Conservation (phyloP, 2,329 filamentous ascomycete species). For the Exutisphaerella laricina region DNA sequence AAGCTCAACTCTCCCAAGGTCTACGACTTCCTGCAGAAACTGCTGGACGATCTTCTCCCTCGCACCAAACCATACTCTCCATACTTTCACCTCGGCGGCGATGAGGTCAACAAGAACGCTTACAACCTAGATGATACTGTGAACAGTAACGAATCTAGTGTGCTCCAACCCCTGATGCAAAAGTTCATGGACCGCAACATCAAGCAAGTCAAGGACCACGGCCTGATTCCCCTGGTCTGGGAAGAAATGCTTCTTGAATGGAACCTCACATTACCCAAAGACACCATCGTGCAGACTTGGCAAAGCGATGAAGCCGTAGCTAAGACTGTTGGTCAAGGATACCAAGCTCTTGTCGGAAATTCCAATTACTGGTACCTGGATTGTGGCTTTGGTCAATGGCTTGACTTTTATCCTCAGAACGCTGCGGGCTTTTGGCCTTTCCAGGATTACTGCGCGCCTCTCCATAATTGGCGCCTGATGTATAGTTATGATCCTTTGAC, state of each 20-base stretch:
- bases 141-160: constrained; percentile 55
- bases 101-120: constrained; percentile 75
- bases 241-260: constrained; percentile 78
- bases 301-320: constrained; percentile 58
- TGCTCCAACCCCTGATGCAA: constrained; percentile 72
- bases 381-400: constrained; percentile 74
- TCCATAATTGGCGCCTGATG: constrained; percentile 74
- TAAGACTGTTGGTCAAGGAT: constrained; percentile 55
- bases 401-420: constrained; percentile 58
- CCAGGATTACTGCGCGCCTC: constrained; percentile 72
- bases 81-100: constrained; percentile 82
- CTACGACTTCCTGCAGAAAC: constrained; percentile 62
- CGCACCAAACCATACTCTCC: constrained; percentile 62
- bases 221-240: constrained; percentile 74
- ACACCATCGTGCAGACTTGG: constrained; percentile 78
- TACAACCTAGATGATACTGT: constrained; percentile 71
- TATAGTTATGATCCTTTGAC: constrained; percentile 73
- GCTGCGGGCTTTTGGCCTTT: constrained; percentile 60
- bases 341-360: constrained; percentile 68
- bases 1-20: constrained; percentile 70
- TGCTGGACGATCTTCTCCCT: constrained; percentile 73
- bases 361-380: constrained; percentile 73
- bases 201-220: constrained; percentile 53
- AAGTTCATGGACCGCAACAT: constrained; percentile 69
- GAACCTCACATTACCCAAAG: constrained; percentile 65